A percentile compares a stretch with the other conserved stretches of the same genome.
phyloP scores from a whole-genome alignment of 1,284 basidiomycete genomes.

The Pulveroboletus sp. region DNA sequence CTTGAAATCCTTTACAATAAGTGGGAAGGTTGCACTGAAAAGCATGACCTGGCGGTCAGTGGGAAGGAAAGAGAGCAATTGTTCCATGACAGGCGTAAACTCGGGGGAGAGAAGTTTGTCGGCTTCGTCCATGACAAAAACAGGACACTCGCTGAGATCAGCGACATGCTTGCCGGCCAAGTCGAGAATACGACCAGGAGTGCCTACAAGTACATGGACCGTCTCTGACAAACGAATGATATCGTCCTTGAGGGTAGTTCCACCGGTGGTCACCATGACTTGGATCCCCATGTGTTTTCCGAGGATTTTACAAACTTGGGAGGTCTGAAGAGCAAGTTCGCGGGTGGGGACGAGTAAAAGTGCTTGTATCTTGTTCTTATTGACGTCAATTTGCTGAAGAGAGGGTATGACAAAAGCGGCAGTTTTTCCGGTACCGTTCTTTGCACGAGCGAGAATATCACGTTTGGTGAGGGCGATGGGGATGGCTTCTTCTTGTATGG shows the following conservation, averaged over 20 bases:
- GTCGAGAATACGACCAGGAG: slow-evolving; percentile 95
- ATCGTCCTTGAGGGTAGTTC: slow-evolving; percentile 97
- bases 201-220: slow-evolving; percentile 96
- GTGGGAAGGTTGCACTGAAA: slow-evolving; percentile 98
- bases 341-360: slow-evolving; percentile 93
- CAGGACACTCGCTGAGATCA: slow-evolving; percentile 91
- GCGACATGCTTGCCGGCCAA: slow-evolving; percentile 93
- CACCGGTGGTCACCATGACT: slow-evolving; percentile 99
- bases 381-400: slow-evolving; percentile 89
- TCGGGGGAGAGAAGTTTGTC: slow-evolving; percentile 98
- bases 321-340: slow-evolving; percentile 93
- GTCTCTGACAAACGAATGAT: slow-evolving; percentile 89
- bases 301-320: slow-evolving; percentile 96
- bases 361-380: slow-evolving; percentile 90
- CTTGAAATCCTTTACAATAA: slow-evolving; percentile 99
- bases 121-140: slow-evolving; percentile 99
- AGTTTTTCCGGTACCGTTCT: slow-evolving; percentile 94
- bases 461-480: slow-evolving; percentile 85
- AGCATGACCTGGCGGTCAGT: slow-evolving; percentile 95
- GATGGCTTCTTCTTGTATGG: slow-evolving; percentile 98
- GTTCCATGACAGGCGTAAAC: slow-evolving; percentile 98
- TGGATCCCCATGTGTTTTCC: slow-evolving; percentile 95
- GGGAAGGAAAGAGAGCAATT: slow-evolving; percentile 86
- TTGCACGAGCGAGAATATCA: slow-evolving; percentile 90
- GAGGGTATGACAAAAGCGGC: slow-evolving; percentile 98